A percentile compares a stretch with the other conserved stretches of the same genome.
Evolutionary conservation across 768 basidiomycete species (phyloP).

Genomic region (Lactarius pseudohatsudake): DNA sequence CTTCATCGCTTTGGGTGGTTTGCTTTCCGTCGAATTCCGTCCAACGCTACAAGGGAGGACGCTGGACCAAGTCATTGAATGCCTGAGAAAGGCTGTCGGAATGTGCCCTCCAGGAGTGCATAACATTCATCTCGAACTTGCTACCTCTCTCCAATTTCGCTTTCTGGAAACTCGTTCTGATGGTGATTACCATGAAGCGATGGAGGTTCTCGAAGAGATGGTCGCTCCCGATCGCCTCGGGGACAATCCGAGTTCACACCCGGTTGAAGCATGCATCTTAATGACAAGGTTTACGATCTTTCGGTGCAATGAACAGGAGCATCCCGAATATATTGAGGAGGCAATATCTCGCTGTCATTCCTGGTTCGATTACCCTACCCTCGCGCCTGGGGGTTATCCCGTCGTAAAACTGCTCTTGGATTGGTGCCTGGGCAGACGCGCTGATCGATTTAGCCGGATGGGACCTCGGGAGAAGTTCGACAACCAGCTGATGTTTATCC

Average conservation of each 20-base stretch:
- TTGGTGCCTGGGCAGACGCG: neutral
- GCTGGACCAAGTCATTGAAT: neutral
- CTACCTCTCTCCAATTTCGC: neutral
- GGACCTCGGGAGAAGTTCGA: neutral
- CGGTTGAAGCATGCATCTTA: neutral
- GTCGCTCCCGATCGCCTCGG: neutral
- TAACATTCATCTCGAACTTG: neutral
- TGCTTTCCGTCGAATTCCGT: neutral
- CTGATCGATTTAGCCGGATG: neutral
- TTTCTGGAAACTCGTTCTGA: neutral
- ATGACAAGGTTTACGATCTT: neutral
- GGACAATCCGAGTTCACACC: neutral
- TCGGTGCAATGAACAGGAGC: neutral
- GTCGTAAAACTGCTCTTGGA: neutral
- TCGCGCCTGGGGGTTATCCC: neutral
- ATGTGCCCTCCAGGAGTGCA: neutral
- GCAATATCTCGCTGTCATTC: neutral
- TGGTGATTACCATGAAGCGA: neutral
- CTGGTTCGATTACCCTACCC: neutral
- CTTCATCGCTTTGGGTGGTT: neutral
- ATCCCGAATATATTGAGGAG: neutral
- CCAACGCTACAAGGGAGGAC: neutral
- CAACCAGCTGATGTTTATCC: neutral
- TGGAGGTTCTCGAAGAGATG: neutral
- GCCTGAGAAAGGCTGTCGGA: neutral